These are phyloP conservation scores for Leccinellum luteum DNA, from an alignment of 768 basidiomycete genomes.

Conservation along the genomic window DNA sequence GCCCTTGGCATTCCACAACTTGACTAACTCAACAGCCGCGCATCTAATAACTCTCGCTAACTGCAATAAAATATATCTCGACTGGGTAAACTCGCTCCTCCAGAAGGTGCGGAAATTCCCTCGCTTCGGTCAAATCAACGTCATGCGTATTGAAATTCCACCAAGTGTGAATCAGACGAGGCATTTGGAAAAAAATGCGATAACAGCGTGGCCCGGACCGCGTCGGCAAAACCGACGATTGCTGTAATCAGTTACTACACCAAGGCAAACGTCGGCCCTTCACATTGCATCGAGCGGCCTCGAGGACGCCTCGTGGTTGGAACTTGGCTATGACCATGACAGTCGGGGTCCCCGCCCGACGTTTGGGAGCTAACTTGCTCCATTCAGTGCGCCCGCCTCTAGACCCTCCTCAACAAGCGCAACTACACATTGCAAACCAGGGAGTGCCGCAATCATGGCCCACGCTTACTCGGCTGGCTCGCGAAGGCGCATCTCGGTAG, in stretches of 20 bases:
- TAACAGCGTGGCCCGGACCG: conserved; percentile 14
- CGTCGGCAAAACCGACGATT: conserved; percentile 16
- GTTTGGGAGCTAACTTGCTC: conserved; percentile 14
- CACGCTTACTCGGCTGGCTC: conserved; percentile 3
- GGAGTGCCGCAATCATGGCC: background rate
- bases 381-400: conserved; percentile 2
- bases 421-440: conserved; percentile 1
- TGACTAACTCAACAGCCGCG: background rate
- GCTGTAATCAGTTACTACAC: conserved; percentile 11
- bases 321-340: background rate
- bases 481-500: background rate
- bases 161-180: background rate
- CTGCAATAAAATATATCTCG: background rate
- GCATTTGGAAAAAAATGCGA: conserved; percentile 7
- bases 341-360: conserved; percentile 4
- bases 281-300: conserved; percentile 10
- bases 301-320: conserved; percentile 25
- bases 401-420: background rate
- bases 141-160: background rate
- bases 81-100: background rate
- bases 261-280: conserved; percentile 7
- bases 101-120: background rate
- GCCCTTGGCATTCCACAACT: background rate
- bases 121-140: conserved; percentile 4
- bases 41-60: too few relatives aligned